A percentile compares a stretch with the other conserved stretches of the same genome.
Conservation (phyloP, 2,329 filamentous ascomycete species). For the Zymoseptoria ardabiliae region DNA sequence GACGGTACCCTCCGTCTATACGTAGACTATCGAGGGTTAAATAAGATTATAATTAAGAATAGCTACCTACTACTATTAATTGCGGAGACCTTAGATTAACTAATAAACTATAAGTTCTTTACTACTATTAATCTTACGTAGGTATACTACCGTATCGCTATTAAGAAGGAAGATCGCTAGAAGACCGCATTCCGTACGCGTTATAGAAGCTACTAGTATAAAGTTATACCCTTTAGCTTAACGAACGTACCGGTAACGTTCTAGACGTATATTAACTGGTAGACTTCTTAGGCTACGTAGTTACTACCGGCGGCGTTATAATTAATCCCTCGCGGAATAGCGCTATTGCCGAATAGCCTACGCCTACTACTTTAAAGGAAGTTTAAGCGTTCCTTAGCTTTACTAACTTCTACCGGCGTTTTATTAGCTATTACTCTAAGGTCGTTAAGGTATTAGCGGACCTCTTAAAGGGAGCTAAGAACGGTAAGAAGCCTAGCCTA, state of each 20-base stretch:
- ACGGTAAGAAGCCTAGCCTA: conserved; percentile 1
- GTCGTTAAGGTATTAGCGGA: background rate
- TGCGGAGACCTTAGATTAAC: conserved; percentile 17
- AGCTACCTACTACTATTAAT: conserved; percentile 23
- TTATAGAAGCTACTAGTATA: conserved; percentile 21
- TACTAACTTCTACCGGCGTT: background rate
- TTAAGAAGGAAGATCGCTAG: conserved; percentile 19
- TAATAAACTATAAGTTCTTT: conserved; percentile 13
- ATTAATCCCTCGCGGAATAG: conserved; percentile 24
- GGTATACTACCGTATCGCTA: conserved; percentile 22
- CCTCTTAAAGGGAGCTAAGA: conserved; percentile 1
- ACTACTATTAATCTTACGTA: conserved; percentile 22
- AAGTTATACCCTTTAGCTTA: conserved; percentile 24
- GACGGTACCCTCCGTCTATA: conserved; percentile 18
- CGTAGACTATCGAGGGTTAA: conserved; percentile 28
- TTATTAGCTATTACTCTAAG: conserved; percentile 3
- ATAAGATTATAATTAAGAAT: conserved; percentile 29
- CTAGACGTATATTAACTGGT: conserved; percentile 25
- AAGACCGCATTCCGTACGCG: conserved; percentile 17
- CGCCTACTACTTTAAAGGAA: conserved; percentile 14
- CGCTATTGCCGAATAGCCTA: conserved; percentile 21
- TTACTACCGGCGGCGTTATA: conserved; percentile 19
- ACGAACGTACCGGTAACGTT: conserved; percentile 20
- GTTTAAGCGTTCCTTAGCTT: conserved; percentile 15
- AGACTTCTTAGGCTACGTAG: conserved; percentile 28